Evolutionary conservation across 371 early-diverging fungal genomes (phyloP), one percentile per base, ranked within the genome.

Genomic region (Thermomucor indicae-seudaticae): DNA sequence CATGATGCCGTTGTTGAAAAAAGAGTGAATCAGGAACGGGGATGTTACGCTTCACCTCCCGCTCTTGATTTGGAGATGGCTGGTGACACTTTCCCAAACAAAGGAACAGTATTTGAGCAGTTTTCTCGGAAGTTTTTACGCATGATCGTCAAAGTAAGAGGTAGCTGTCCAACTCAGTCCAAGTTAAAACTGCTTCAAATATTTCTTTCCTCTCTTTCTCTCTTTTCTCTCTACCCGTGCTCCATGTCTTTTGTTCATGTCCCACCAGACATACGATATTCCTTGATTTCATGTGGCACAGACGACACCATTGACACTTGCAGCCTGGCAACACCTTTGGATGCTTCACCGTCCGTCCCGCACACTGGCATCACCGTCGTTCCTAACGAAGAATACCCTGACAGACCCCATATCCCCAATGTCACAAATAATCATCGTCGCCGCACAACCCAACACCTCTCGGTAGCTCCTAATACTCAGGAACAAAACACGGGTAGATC

Each of bases 251-350:
- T 49, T 43, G 29, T 40, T 41, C 19, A 60, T 55, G 45, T 14
- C 45, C 19, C 25, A 34, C 8, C 7, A 4, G 30, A 29, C 28
- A 41, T 28, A 44, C 65, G 70, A 17, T 55, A 64, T 49, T 67
- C 72, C 31, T 46, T 58, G n/a, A 39, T 51, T 14, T 71, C 72
- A 14, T 67, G 63, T 44, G 46, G 44, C 31, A 67, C 72, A 24
- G 67, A 71, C 31, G 72, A 71, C 43, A 71, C 58, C 20, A 34
- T 55, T 8, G 66, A 63, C 28, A 65, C 70, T 35, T 44, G 49
- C 12, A 52, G 53, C 12, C 5, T 71, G 17, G 59, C 63, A 19
- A 71, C 72, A 6, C 72, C 72, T 27, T 37, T 67, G 30, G 67
- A 67, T 53, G 63, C 59, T 1, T 71, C 72, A 23, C 72, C 72